phyloP scores from a whole-genome alignment of 2,329 filamentous ascomycete genomes.

The Aspergillus phoenicis region DNA sequence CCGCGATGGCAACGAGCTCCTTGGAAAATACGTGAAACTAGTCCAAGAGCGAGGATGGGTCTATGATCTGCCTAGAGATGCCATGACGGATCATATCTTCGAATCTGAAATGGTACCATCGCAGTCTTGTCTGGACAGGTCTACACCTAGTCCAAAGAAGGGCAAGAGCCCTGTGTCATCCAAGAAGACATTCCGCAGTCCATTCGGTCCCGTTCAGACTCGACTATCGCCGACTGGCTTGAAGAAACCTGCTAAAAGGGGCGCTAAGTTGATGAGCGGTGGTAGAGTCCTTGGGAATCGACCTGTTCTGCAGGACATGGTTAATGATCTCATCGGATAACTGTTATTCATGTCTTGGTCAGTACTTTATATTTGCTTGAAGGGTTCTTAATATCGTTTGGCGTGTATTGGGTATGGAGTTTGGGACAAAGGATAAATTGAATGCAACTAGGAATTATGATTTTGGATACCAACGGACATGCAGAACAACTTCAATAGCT shows the following conservation, averaged over 20 bases:
- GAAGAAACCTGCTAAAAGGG: constrained; percentile 61
- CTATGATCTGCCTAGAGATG: constrained; percentile 68
- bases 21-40: constrained; percentile 72
- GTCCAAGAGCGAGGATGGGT: constrained; percentile 82
- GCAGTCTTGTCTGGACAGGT: constrained; percentile 27
- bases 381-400: constrained; percentile 5
- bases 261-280: constrained; percentile 55
- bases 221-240: constrained; percentile 37
- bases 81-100: constrained; percentile 69
- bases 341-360: neutral
- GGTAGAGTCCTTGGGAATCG: constrained; percentile 64
- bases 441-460: neutral
- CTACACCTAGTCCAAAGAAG: constrained; percentile 35
- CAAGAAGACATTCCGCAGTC: constrained; percentile 28
- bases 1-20: constrained; percentile 67
- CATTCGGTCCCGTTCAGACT: constrained; percentile 37
- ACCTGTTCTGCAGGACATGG: constrained; percentile 72
- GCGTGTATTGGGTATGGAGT: constrained; percentile 11
- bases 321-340: constrained; percentile 63
- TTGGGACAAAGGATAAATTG: neutral
- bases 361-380: neutral
- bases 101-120: constrained; percentile 46
- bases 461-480: neutral
- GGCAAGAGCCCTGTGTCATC: constrained; percentile 35
- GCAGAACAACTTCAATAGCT: neutral